Evolutionary conservation across 1,284 basidiomycete genomes (phyloP).

Genomic region (Puccinia novopanici): DNA sequence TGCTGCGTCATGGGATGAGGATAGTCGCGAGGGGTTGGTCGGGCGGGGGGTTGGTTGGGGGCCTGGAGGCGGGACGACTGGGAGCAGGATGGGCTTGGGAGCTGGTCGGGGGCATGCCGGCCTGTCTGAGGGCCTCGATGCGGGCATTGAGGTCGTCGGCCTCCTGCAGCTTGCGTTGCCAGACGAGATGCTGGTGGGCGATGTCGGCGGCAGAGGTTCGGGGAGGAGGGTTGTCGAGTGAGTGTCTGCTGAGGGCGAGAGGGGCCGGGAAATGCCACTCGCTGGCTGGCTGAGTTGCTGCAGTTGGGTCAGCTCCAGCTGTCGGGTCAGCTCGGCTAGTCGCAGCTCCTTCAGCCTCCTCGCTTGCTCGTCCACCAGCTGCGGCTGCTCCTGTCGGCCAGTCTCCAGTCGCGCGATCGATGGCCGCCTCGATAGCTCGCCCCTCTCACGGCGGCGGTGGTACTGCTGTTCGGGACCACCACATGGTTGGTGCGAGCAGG

Average conservation of each 20-base stretch:
- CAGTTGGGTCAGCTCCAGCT: conserved; percentile 28
- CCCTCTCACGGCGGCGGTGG: background rate
- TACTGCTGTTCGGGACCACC: too few species aligned
- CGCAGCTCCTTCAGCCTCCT: conserved; percentile 40
- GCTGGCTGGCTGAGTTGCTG: background rate
- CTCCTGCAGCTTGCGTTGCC: conserved; percentile 30
- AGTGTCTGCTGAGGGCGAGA: conserved; percentile 16
- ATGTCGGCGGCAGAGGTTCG: background rate
- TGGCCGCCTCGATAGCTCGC: background rate
- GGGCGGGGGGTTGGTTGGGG: background rate
- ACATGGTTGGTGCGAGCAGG: background rate
- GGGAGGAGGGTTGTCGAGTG: background rate
- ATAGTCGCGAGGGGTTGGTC: conserved; percentile 11
- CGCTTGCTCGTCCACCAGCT: conserved; percentile 15
- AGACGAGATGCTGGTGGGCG: conserved; percentile 1
- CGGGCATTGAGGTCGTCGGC: conserved; percentile 38
- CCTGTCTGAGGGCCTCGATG: conserved; percentile 33
- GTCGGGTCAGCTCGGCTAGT: conserved; percentile 28
- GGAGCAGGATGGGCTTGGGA: conserved; percentile 37
- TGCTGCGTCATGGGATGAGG: background rate
- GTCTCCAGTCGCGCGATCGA: conserved; percentile 12
- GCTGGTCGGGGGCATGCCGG: conserved; percentile 32
- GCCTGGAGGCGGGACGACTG: conserved; percentile 13
- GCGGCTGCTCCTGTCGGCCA: background rate
- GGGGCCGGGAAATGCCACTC: background rate